Conservation (phyloP, 2,329 filamentous ascomycete genomes). For the Aureobasidium subglaciale region DNA sequence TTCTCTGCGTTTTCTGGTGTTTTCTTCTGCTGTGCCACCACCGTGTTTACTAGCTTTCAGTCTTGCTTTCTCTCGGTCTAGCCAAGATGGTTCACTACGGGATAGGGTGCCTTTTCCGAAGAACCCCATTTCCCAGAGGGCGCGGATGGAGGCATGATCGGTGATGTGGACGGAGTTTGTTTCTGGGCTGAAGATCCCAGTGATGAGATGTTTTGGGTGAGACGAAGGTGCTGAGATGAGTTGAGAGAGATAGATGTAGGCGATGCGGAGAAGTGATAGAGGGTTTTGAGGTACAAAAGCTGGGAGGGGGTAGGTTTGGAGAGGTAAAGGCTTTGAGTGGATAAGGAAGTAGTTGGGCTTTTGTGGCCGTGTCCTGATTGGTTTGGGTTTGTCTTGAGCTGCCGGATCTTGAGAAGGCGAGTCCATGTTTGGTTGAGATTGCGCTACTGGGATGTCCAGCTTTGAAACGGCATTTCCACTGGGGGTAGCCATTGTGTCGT, state of each 20-base stretch:
- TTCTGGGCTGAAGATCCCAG: slow-evolving; percentile 71
- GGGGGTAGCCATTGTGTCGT: background rate
- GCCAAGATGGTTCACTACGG: slow-evolving; percentile 90
- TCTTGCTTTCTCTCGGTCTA: slow-evolving; percentile 71
- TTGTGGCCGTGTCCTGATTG: slow-evolving; percentile 20
- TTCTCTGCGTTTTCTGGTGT: slow-evolving; percentile 67
- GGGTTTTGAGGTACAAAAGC: slow-evolving; percentile 89
- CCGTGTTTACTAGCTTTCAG: slow-evolving; percentile 36
- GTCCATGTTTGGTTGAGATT: background rate
- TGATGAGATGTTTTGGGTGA: slow-evolving; percentile 58
- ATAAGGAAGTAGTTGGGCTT: slow-evolving; percentile 63
- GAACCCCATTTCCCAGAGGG: slow-evolving; percentile 93
- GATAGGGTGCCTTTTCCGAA: slow-evolving; percentile 92
- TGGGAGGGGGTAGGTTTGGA: slow-evolving; percentile 77
- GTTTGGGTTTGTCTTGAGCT: slow-evolving; percentile 19
- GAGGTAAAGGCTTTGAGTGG: slow-evolving; percentile 72
- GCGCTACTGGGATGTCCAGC: background rate
- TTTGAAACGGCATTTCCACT: background rate
- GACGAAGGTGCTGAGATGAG: slow-evolving; percentile 48
- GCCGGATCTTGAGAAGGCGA: slow-evolving; percentile 7
- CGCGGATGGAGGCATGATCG: slow-evolving; percentile 66
- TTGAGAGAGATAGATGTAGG: slow-evolving; percentile 54
- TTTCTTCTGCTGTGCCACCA: slow-evolving; percentile 65
- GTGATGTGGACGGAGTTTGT: slow-evolving; percentile 80
- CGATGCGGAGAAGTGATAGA: slow-evolving; percentile 74